phyloP scores from a whole-genome alignment of 106 monocot species.

The Vanilla planifolia region DNA sequence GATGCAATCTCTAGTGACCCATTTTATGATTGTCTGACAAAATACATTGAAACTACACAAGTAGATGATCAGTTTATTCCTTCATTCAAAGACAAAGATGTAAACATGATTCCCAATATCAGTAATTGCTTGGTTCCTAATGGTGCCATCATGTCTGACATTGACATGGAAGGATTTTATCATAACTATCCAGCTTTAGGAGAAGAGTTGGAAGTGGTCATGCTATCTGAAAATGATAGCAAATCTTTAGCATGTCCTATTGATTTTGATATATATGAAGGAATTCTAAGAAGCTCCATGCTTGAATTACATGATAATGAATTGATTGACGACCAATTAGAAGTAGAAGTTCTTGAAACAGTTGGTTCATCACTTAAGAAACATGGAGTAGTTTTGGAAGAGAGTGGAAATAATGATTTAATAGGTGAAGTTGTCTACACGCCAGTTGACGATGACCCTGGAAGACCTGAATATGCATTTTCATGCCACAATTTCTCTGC shows the following conservation, averaged over 20 bases:
- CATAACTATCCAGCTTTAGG: constrained; percentile 5
- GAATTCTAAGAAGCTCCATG: constrained; percentile 8
- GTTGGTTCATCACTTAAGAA: constrained; percentile 4
- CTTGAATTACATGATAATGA: neutral
- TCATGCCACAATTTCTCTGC: constrained; percentile 24
- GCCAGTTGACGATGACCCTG: constrained; percentile 18
- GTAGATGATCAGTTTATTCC: constrained; percentile 14
- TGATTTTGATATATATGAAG: constrained; percentile 28
- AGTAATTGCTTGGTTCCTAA: constrained; percentile 1
- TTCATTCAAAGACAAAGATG: constrained; percentile 13
- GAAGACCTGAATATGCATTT: constrained; percentile 2
- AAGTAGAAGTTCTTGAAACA: constrained; percentile 5
- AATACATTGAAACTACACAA: constrained; percentile 7
- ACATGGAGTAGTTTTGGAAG: constrained; percentile 8
- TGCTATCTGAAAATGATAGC: neutral
- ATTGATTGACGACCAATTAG: neutral
- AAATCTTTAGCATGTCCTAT: constrained; percentile 7
- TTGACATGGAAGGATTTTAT: neutral
- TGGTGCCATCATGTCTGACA: constrained; percentile 1
- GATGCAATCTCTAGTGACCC: constrained; percentile 12
- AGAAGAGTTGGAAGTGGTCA: constrained; percentile 1
- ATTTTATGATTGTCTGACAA: constrained; percentile 3
- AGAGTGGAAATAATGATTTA: constrained; percentile 19
- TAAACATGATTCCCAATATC: neutral
- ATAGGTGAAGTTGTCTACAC: too few species aligned